Evolutionary conservation across 768 basidiomycete species (phyloP), one percentile per base, ranked within the genome.

Genomic region (Macrolepiota fuliginosa): DNA sequence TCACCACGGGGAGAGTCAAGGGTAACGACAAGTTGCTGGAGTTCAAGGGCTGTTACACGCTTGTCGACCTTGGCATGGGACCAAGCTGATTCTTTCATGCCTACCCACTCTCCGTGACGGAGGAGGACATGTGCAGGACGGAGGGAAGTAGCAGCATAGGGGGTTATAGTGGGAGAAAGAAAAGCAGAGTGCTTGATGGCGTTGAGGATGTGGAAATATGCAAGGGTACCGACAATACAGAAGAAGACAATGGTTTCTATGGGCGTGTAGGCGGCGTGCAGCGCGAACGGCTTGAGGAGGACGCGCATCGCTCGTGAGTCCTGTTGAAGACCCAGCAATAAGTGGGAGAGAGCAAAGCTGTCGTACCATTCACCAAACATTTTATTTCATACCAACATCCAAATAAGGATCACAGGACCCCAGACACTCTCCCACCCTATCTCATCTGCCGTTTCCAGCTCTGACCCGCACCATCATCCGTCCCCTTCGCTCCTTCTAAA

Each of bases 161-260:
- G 56, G 64, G 15, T 54, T 36, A 66, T 65, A 3, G 80, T 69
- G 0, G 89, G 79, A 0, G 86, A 85, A 58, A 94, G 83, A 74
- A 94, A 89, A 24, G 91, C 82, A 0, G 91, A 93, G 68, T 94
- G 88, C 68, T 96, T 95, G 70, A 98, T 91, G 56, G 91, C 91
- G 59, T 85, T 85, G 63, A 99, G 84, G 66, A 97, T 82, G 69
- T 96, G 94, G 73, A 98, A 97, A 74, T 98, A 98, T 51, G 93
- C 91, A 55, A 98, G 83, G 0, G 97, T 98, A 22, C 91, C 90
- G 62, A 96, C 73, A 69, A 95, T 86, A 73, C 88, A 92, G 79
- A 93, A 90, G 72, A 87, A 85, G 60, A 97, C 94, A 65, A 97
- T 94, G 7, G 91, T 90, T 70, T 98, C 96, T 64, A 93, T 91